Evolutionary conservation across 495 filamentous ascomycete genomes (phyloP).

Genomic region (Echria macrotheca): DNA sequence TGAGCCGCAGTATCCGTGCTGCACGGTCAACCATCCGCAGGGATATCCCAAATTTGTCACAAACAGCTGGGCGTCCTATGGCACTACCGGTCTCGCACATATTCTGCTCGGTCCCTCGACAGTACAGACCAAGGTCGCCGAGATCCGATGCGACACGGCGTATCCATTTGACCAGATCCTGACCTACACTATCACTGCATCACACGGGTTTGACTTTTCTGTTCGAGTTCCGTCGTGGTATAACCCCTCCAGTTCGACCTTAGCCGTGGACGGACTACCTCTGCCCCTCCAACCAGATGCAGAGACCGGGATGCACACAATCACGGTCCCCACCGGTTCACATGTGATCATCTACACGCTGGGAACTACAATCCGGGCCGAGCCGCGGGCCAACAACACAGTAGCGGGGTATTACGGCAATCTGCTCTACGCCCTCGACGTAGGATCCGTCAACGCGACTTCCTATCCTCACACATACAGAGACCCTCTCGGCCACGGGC

Average conservation of each 20-base stretch:
- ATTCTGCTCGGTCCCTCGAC: conserved; percentile 36
- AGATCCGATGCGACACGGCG: conserved; percentile 35
- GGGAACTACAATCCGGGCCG: conserved; percentile 22
- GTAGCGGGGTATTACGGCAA: conserved; percentile 50
- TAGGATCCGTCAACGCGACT: conserved; percentile 23
- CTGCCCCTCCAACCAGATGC: conserved; percentile 13
- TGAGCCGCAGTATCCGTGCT: conserved; percentile 47
- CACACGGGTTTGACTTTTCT: conserved; percentile 39
- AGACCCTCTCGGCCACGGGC: conserved; percentile 1
- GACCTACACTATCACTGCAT: conserved; percentile 41
- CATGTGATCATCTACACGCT: conserved; percentile 25
- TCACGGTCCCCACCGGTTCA: conserved; percentile 26
- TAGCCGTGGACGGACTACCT: conserved; percentile 19
- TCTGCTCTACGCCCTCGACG: conserved; percentile 50
- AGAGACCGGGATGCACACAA: conserved; percentile 27
- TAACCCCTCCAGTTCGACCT: conserved; percentile 13
- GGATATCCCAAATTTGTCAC: conserved; percentile 54
- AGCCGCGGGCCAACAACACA: conserved; percentile 46
- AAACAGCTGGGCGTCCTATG: conserved; percentile 22
- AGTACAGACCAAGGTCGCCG: conserved; percentile 16
- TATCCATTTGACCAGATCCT: conserved; percentile 51
- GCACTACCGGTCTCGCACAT: conserved; percentile 36
- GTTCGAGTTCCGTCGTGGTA: conserved; percentile 48
- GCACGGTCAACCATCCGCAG: conserved; percentile 60
- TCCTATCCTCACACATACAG: conserved; percentile 16